Percentiles rank a stretch among this genome's conserved stretches.
Evolutionary conservation across 345 rosid species (phyloP).

Genomic region (Gynandropsis gynandra): DNA sequence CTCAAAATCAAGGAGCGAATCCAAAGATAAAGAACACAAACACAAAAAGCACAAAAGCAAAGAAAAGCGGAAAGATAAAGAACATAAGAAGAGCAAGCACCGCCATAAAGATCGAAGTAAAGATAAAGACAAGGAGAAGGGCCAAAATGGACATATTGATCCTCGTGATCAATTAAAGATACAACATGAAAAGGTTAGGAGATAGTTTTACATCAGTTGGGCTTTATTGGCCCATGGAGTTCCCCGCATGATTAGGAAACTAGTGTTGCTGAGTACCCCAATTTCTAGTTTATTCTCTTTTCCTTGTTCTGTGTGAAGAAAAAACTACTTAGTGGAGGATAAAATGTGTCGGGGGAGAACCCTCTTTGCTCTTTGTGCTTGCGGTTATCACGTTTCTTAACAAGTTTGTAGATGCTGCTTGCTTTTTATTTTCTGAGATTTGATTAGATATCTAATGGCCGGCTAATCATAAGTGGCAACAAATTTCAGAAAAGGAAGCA

Average conservation of each 20-base stretch:
- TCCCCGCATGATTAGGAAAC: not conserved
- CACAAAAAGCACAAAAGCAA: conserved; percentile 66
- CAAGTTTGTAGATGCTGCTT: not conserved
- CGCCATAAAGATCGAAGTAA: conserved; percentile 58
- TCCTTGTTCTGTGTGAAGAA: not conserved
- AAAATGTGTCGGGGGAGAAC: no score
- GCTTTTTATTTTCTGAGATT: not conserved
- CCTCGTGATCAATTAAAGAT: conserved; percentile 58
- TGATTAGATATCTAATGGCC: not conserved
- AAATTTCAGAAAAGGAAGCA: conserved; percentile 71
- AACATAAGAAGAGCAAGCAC: conserved; percentile 65
- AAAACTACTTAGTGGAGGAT: not conserved
- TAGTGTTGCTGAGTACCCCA: not conserved
- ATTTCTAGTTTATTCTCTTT: no score
- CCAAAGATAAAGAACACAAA: conserved; percentile 65
- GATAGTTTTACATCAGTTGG: conserved; percentile 8
- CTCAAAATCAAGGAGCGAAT: conserved; percentile 46
- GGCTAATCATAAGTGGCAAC: conserved; percentile 7
- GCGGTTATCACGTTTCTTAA: not conserved
- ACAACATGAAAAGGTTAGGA: conserved; percentile 59
- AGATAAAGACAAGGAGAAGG: conserved; percentile 62
- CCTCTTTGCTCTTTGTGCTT: not conserved
- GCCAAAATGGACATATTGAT: conserved; percentile 54
- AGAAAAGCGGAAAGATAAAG: conserved; percentile 63
- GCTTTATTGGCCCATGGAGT: not conserved